phyloP scores from a whole-genome alignment of 2,329 filamentous ascomycete species.

The Cercospora zeae-maydis region DNA sequence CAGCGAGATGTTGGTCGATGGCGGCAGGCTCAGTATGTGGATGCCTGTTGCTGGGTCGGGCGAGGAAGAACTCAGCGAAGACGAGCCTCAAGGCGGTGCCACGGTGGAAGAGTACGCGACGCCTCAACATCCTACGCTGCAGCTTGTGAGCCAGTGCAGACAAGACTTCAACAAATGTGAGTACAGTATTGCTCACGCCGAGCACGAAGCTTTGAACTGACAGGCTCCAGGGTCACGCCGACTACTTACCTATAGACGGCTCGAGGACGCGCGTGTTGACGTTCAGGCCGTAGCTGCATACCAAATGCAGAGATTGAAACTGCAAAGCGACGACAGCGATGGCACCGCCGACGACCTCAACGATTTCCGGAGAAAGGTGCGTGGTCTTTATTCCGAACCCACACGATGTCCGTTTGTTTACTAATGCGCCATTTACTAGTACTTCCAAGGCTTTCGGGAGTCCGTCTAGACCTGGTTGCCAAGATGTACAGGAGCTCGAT shows the following conservation, averaged over 20 bases:
- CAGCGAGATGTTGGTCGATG: slow-evolving; percentile 68
- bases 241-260: slow-evolving; percentile 78
- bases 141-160: slow-evolving; percentile 70
- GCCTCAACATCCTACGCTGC: slow-evolving; percentile 71
- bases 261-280: slow-evolving; percentile 56
- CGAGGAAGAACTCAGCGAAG: slow-evolving; percentile 46
- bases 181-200: neutral
- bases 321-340: slow-evolving; percentile 34
- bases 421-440: slow-evolving; percentile 24
- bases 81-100: slow-evolving; percentile 25
- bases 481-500: neutral
- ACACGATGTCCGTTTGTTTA: neutral
- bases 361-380: slow-evolving; percentile 57
- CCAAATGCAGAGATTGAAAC: slow-evolving; percentile 19
- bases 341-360: slow-evolving; percentile 64
- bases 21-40: slow-evolving; percentile 86
- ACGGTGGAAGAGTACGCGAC: slow-evolving; percentile 65
- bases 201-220: neutral
- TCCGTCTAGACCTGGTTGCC: neutral
- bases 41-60: slow-evolving; percentile 76
- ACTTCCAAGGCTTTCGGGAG: slow-evolving; percentile 38
- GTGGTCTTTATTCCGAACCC: neutral
- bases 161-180: slow-evolving; percentile 85
- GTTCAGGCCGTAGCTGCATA: slow-evolving; percentile 29
- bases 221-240: slow-evolving; percentile 70